Evolutionary conservation across 2,329 filamentous ascomycete species (phyloP).

Genomic region (Sordariomycetes sp.): DNA sequence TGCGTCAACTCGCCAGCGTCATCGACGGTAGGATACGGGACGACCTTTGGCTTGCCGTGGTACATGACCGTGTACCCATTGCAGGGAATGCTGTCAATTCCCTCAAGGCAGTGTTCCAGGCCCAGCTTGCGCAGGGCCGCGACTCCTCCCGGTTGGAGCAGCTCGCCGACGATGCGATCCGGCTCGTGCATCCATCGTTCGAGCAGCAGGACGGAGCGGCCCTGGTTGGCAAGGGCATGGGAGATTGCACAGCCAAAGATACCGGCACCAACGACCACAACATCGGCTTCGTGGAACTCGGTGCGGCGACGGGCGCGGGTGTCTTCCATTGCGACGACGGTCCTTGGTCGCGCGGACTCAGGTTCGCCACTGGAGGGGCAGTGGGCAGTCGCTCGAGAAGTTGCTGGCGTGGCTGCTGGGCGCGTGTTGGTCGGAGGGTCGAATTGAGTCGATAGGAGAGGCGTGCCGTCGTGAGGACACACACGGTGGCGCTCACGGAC

Average conservation of each 20-base stretch:
- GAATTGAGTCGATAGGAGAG: too few species aligned
- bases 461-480: too few species aligned
- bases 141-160: constrained; percentile 88
- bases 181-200: constrained; percentile 87
- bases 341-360: too few species aligned
- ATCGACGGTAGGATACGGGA: constrained; percentile 67
- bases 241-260: constrained; percentile 83
- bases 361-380: too few species aligned
- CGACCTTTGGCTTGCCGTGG: constrained; percentile 60
- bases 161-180: constrained; percentile 89
- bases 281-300: constrained; percentile 60
- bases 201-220: constrained; percentile 80
- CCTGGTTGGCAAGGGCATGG: constrained; percentile 77
- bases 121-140: constrained; percentile 73
- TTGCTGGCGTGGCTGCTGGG: too few species aligned
- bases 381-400: too few species aligned
- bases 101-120: constrained; percentile 72
- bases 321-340: too few species aligned
- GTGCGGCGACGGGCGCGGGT: constrained; percentile 37
- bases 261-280: constrained; percentile 87
- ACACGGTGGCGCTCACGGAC: too few species aligned
- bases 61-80: constrained; percentile 85
- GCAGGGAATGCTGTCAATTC: constrained; percentile 76
- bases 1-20: constrained; percentile 30
- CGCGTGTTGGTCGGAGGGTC: too few species aligned